Base-by-base conservation (phyloP, 345 rosid species). In the Reutealis trisperma region DNA sequence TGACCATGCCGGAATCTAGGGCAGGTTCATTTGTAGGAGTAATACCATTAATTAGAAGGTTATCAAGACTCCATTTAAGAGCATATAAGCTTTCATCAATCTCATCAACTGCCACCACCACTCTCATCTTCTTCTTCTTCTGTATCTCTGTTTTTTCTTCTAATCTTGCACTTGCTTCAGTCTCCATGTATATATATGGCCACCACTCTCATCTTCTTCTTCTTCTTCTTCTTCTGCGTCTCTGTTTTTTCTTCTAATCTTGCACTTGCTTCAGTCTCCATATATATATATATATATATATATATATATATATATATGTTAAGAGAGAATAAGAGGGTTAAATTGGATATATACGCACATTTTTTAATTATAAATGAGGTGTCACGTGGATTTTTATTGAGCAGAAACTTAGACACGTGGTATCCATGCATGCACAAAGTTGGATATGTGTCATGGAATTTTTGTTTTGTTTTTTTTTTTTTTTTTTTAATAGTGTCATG, bases 71-170 rank as follows among this genome's bases (percentile, higher is more conserved):
- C 97, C 93, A 91, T 55, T 84, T 80, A 44, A 93, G 87, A 15
- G 92, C 94, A 59, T 87, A 83, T 74, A 89, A 88, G 64, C 96
- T 90, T 61, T 81, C 87, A 24, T 84, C 89, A 80, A 94, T 91
- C 47, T 88, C 93, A 49, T 93, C 96, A 14, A 89, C 32, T 1
- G 89, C 92, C 79, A 87, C 88, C 89, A 88, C 79, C 58, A 89
- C 86, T 42, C 77, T 87, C 83, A 84, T 67, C 86, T 75, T 83
- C 83, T 81, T 82, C 42, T 44, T 71, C 63, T 25, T 6, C 70
- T 42, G n/a, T 41, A 34, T 62, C 64, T 8, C 47, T 61, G 73
- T 72, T 72, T 64, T 72, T 45, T 66, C 87, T 19, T 60, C 74
- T 59, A 22, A 18, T 14, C 5, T 15, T 52, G 57, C 57, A 52